Evolutionary conservation across 2,329 filamentous ascomycete species (phyloP), one percentile per base, ranked within the genome.

Genomic region (Aspergillus clavatus): DNA sequence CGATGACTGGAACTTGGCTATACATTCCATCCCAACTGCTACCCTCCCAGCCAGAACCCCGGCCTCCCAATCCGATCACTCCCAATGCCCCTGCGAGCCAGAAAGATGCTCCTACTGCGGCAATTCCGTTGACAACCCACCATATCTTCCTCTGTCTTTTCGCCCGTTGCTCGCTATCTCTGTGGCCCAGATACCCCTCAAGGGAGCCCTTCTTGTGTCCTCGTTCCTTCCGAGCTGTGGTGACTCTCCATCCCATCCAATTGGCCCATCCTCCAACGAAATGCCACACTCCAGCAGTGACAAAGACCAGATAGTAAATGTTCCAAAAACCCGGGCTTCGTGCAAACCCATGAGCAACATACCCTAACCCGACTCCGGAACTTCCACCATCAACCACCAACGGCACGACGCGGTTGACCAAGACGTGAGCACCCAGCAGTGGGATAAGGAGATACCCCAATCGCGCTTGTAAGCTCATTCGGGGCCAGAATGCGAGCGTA

Each of bases 31-130:
- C 86, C 67, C 91, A 95, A 40, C 86, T 76, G 55, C 76, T 84
- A 2, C 82, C 88, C 43, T 95, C 76, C 89, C 89, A 96, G 0
- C 89, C 89, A 3, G 78, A 72, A 1, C 81, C 82, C 49, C 73
- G 66, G 0, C 89, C 89, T 1, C 79, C 86, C 50, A 79, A 76
- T 2, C 84, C 89, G 7, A 95, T 81, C 12, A 95, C 74, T 0
- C 86, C 88, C 26, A 96, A 66, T 0, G 87, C 85, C 3, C 90
- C 90, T 0, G 83, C 82, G 41, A 90, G 80, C 90, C 90, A 96
- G n/a, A 89, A 44, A 0, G 71, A 77, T 6, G 82, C 76, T 2
- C 84, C 65, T 0, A 75, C 67, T 0, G 76, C 72, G 1, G 79
- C 78, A 42, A 82, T 65, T 0, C 76, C 83, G 61, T 94, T 89